Percentiles rank a stretch among this genome's conserved stretches.
Evolutionary conservation across 257 asterid genomes (phyloP).

Genomic region (Salvia miltiorrhiza): DNA sequence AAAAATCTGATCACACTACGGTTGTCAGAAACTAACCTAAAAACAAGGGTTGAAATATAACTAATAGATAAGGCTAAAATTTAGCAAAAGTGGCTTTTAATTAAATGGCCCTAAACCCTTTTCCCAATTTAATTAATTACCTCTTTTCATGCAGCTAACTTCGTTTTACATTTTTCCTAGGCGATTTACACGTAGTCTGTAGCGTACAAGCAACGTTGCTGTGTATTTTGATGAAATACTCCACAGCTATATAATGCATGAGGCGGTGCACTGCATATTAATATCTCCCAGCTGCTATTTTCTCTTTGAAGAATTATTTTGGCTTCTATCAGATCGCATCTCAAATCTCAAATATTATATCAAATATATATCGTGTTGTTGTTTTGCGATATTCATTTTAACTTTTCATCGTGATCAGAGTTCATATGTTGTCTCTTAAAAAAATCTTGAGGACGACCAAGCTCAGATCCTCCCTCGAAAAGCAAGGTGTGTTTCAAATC

Average conservation of each 20-base stretch:
- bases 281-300: conserved; percentile 21
- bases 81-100: conserved; percentile 1
- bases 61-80: conserved; percentile 12
- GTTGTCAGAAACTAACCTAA: conserved; percentile 6
- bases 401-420: not conserved
- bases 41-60: not conserved
- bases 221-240: not conserved
- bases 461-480: conserved; percentile 23
- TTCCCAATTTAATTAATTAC: conserved; percentile 12
- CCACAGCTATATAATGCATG: conserved; percentile 11
- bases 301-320: conserved; percentile 4
- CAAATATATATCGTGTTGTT: not conserved
- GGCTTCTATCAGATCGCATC: not conserved
- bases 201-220: conserved; percentile 41
- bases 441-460: conserved; percentile 28
- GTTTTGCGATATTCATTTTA: not conserved
- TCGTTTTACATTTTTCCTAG: not conserved
- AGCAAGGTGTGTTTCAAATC: conserved; percentile 33
- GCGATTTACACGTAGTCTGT: conserved; percentile 22
- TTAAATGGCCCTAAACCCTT: conserved; percentile 21
- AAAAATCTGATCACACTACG: not conserved
- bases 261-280: conserved; percentile 26
- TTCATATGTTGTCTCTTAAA: conserved; percentile 21
- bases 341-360: not conserved
- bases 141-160: conserved; percentile 24